phyloP scores from a whole-genome alignment of 2,329 filamentous ascomycete species.

The Leptographium wingfieldii region DNA sequence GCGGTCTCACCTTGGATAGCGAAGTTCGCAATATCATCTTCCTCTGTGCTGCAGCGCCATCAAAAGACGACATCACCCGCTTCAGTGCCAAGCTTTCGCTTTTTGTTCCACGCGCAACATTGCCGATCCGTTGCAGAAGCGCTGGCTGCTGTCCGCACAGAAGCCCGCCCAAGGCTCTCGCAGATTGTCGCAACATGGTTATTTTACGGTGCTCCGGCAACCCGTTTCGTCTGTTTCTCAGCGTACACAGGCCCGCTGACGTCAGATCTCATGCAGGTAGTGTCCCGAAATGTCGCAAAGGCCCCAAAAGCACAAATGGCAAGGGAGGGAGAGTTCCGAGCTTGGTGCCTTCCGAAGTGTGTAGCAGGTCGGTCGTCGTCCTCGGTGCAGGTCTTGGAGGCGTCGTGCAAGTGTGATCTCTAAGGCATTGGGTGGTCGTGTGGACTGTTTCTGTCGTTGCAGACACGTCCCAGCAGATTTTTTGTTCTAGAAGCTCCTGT shows the following conservation, averaged over 20 bases:
- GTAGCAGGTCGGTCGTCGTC: not conserved
- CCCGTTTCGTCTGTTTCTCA: not conserved
- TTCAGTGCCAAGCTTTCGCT: not conserved
- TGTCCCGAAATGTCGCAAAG: not conserved
- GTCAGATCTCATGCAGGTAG: not conserved
- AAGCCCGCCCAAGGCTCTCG: not conserved
- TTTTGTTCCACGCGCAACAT: not conserved
- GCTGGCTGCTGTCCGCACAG: not conserved
- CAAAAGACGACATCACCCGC: not conserved
- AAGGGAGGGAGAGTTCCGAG: not conserved
- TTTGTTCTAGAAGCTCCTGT: slow-evolving; percentile 9
- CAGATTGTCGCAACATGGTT: slow-evolving; percentile 1
- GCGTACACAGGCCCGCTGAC: not conserved
- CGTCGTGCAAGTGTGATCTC: not conserved
- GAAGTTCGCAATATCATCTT: not conserved
- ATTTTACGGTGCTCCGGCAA: not conserved
- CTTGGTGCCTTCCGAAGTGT: not conserved
- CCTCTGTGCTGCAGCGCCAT: not conserved
- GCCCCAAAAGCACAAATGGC: not conserved
- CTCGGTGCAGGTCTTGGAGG: not conserved
- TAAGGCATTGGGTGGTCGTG: not conserved
- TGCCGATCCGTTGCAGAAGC: not conserved
- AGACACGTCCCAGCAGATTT: not conserved
- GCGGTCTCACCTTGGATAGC: not conserved
- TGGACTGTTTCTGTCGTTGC: not conserved